Conservation (phyloP, 306 rosid species). For the Lotus japonicus region DNA sequence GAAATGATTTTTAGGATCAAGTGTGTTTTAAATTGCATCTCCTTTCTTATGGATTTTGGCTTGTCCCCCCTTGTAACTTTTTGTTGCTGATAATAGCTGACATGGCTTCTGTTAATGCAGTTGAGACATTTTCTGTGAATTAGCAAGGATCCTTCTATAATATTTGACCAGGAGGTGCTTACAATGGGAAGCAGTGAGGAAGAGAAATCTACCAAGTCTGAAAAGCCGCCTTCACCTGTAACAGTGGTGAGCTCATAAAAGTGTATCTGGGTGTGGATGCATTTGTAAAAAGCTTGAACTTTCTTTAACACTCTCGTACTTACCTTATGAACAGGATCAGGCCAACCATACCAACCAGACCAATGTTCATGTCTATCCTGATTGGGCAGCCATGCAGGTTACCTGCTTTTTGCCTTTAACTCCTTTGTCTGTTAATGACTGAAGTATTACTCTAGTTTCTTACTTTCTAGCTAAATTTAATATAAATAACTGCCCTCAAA, state of each 20-base stretch:
- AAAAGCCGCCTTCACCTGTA: conserved; percentile 57
- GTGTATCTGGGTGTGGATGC: not conserved
- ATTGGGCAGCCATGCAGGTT: conserved; percentile 99
- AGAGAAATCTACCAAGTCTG: conserved; percentile 47
- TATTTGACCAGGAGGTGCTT: not conserved
- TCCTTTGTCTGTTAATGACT: not conserved
- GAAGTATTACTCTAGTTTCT: conserved; percentile 4
- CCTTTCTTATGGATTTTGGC: not conserved
- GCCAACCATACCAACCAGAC: conserved; percentile 41
- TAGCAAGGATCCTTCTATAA: not conserved
- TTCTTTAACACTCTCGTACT: not conserved
- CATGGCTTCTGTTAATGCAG: conserved; percentile 17
- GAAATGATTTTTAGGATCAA: no score
- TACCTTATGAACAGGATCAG: conserved; percentile 50
- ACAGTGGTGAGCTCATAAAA: conserved; percentile 38
- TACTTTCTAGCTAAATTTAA: conserved; percentile 3
- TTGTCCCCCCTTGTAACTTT: not conserved
- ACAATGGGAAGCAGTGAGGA: conserved; percentile 77
- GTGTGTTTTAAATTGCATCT: not conserved
- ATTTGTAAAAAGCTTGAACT: not conserved
- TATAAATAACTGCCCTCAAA: not conserved
- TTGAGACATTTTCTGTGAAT: conserved; percentile 13
- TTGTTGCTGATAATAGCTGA: not conserved
- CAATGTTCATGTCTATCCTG: conserved; percentile 67
- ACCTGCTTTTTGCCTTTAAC: not conserved